Evolutionary conservation across 2,329 filamentous ascomycete species (phyloP).

Genomic region (Colletotrichum sp.): DNA sequence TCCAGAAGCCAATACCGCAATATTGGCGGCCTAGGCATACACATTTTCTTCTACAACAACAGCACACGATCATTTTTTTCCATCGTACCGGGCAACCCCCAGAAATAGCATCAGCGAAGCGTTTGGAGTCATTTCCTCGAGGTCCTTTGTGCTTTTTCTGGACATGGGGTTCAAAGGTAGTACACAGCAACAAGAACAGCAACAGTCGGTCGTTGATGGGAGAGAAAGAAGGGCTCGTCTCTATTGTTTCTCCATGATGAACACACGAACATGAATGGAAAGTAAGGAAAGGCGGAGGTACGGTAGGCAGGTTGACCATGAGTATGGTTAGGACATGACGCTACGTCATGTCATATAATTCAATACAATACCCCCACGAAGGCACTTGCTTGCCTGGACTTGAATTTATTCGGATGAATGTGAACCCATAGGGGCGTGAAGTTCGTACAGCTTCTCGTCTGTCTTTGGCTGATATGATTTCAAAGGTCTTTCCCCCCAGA

Average conservation of each 20-base stretch:
- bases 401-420: not conserved
- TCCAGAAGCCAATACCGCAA: not conserved
- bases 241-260: not conserved
- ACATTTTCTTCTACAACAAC: not conserved
- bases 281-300: not conserved
- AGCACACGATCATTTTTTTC: not conserved
- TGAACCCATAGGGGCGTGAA: not conserved
- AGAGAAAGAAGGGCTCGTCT: not conserved
- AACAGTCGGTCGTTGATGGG: not conserved
- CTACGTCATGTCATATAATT: conserved; percentile 4
- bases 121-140: conserved; percentile 23
- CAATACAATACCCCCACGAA: conserved; percentile 9
- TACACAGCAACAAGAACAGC: not conserved
- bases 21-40: not conserved
- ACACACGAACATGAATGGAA: conserved; percentile 2
- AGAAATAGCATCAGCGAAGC: conserved; percentile 26
- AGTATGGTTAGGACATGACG: not conserved
- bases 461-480: not conserved
- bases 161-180: not conserved
- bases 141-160: conserved; percentile 3
- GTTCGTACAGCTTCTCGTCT: not conserved
- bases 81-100: conserved; percentile 4
- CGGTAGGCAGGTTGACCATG: not conserved
- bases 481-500: not conserved
- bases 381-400: not conserved